A percentile compares a stretch with the other conserved stretches of the same genome.
These are phyloP conservation scores for Spathaspora arborariae DNA, from an alignment of 805 yeast genomes.

Conservation along the genomic window DNA sequence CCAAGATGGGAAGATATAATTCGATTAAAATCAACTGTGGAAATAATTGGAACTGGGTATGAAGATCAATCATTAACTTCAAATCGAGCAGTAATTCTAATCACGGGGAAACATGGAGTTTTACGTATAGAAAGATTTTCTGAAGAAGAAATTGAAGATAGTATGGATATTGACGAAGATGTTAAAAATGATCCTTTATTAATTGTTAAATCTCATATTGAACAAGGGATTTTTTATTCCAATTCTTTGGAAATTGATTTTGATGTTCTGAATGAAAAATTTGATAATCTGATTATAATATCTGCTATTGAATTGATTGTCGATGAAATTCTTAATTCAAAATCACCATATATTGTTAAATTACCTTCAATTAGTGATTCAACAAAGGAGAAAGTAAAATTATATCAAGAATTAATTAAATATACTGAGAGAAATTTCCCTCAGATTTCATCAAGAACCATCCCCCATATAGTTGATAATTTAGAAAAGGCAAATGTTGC, in stretches of 20 bases:
- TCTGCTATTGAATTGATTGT: slow-evolving; percentile 47
- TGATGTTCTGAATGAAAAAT: slow-evolving; percentile 30
- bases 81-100: slow-evolving; percentile 42
- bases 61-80: slow-evolving; percentile 33
- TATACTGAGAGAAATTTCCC: slow-evolving; percentile 47
- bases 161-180: slow-evolving; percentile 9
- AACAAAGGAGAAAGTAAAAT: slow-evolving; percentile 45
- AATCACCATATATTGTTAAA: slow-evolving; percentile 54
- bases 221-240: slow-evolving; percentile 76
- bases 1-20: slow-evolving; percentile 83
- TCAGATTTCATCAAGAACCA: slow-evolving; percentile 29
- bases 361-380: slow-evolving; percentile 50
- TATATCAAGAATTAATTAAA: slow-evolving; percentile 40
- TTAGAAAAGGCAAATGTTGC: slow-evolving; percentile 45
- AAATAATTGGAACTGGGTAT: slow-evolving; percentile 57
- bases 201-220: slow-evolving; percentile 70
- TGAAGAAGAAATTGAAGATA: slow-evolving; percentile 10
- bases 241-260: slow-evolving; percentile 43
- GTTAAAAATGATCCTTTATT: slow-evolving; percentile 16
- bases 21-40: slow-evolving; percentile 48
- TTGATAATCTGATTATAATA: slow-evolving; percentile 13
- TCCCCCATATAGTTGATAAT: slow-evolving; percentile 29
- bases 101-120: slow-evolving; percentile 59
- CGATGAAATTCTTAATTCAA: slow-evolving; percentile 54
- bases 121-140: slow-evolving; percentile 51